Base-by-base conservation (phyloP, 2,329 filamentous ascomycete genomes). In the Talaromyces albobiverticillius region DNA sequence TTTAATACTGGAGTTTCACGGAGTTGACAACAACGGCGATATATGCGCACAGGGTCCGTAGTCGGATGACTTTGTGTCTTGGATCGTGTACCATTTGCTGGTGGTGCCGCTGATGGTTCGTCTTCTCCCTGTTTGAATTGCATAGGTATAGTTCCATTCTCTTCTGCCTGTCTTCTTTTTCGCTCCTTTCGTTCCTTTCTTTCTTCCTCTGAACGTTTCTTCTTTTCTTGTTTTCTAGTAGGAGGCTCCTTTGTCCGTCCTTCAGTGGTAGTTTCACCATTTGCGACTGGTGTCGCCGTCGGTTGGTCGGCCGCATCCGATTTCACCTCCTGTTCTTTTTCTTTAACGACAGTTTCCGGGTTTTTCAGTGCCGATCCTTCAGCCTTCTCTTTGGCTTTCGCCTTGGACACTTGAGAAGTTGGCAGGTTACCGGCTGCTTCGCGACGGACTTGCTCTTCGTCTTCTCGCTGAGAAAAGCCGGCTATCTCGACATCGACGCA, bases 401-500 rank as follows among this genome's bases (percentile, higher is more conserved):
- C 31, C 31, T 52, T 53, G n/a, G 49, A 41, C 13, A 22, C 42
- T 22, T 51, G 48, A 3, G 46, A 46, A 26, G 26, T 46, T 20
- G 53, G 53, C 22, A 38, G 34, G 9, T 26, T 41, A 34, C 7
- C 42, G 4, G n/a, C 22, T 10, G 46, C 22, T 26, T 55, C 53
- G 6, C 29, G 47, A 26, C 40, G 50, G 36, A 50, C 26, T 14
- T 46, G 71, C n/a, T 79, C 73, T 14, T 76, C 73, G 9, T 79
- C 70, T 3, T 94, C 89, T 62, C 95, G 94, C 62, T 84, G 86
- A 22, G 92, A 90, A 66, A 90, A 85, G 0, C 91, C 90, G 3
- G 93, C 93, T 65, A 99, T 95, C 70, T 99, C 94, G 4, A 99
- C 92, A 66, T 99, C 94, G 2, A 99, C 94, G 62, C 90, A 96